Conservation (phyloP, 148 eudicot species). For the Fagopyrum homotropicum region DNA sequence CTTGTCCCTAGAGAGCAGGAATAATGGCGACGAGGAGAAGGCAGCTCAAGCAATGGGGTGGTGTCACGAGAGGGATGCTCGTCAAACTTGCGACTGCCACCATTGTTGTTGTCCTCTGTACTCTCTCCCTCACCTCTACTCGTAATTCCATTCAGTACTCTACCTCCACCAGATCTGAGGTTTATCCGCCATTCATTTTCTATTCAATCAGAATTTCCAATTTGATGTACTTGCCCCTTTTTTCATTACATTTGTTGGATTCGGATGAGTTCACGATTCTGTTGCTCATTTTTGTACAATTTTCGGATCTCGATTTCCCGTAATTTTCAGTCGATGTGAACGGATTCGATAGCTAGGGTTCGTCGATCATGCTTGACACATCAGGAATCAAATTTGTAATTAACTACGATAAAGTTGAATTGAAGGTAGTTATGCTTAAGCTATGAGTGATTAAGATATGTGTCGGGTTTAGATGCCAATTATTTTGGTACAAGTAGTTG, state of each 20-base stretch:
- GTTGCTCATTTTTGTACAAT: background rate
- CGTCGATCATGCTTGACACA: background rate
- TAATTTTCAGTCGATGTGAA: background rate
- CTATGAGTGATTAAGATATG: background rate
- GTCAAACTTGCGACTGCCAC: conserved; percentile 49
- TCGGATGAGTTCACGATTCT: conserved; percentile 2
- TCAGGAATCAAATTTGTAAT: background rate
- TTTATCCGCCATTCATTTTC: conserved; percentile 11
- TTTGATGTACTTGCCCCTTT: background rate
- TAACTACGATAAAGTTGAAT: background rate
- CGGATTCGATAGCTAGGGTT: background rate
- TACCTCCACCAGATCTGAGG: conserved; percentile 39
- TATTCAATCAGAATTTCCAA: background rate
- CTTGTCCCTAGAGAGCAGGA: conserved; percentile 15
- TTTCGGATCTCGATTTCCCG: background rate
- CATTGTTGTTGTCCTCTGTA: conserved; percentile 48
- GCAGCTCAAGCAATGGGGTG: conserved; percentile 54
- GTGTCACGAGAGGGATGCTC: conserved; percentile 43
- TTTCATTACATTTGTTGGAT: background rate
- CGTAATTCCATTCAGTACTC: conserved; percentile 21
- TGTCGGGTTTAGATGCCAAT: background rate
- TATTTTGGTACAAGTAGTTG: background rate
- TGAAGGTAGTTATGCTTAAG: background rate
- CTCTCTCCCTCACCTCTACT: conserved; percentile 36
- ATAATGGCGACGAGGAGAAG: conserved; percentile 38